Evolutionary conservation across 2,329 filamentous ascomycete genomes (phyloP).

Genomic region (Apiospora marii): DNA sequence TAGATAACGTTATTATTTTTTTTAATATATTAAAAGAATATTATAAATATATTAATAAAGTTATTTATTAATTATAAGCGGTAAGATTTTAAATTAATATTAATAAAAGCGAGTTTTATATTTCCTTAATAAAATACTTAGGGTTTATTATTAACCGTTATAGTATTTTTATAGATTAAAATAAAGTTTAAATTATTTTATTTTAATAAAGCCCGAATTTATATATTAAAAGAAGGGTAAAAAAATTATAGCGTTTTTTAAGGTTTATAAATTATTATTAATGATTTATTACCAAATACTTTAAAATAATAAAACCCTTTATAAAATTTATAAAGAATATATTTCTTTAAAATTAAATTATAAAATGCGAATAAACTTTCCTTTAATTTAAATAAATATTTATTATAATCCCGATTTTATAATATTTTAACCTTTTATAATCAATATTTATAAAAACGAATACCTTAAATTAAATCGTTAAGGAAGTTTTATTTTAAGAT

Average conservation of each 20-base stretch:
- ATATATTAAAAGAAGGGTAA: no score
- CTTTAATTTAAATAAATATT: not conserved
- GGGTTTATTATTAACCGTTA: not conserved
- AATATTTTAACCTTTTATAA: not conserved
- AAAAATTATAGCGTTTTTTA: no score
- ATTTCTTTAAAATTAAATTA: no score
- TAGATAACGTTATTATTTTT: not conserved
- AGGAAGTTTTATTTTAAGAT: not conserved
- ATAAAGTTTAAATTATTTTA: no score
- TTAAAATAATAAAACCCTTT: no score
- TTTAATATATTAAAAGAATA: no score
- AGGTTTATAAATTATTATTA: no score
- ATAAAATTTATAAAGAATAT: no score
- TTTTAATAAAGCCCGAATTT: no score
- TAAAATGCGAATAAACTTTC: not conserved
- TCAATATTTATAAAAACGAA: not conserved
- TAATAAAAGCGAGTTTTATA: not conserved
- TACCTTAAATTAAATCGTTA: not conserved
- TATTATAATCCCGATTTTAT: not conserved
- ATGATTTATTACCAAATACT: no score
- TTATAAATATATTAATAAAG: not conserved
- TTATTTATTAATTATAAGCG: not conserved
- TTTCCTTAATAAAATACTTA: not conserved
- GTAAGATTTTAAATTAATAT: no score
- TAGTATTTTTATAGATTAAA: no score